Percentiles rank a stretch among this genome's conserved stretches.
These are phyloP conservation scores for Prunella vulgaris DNA, from an alignment of 257 asterid genomes.

Conservation along the genomic window DNA sequence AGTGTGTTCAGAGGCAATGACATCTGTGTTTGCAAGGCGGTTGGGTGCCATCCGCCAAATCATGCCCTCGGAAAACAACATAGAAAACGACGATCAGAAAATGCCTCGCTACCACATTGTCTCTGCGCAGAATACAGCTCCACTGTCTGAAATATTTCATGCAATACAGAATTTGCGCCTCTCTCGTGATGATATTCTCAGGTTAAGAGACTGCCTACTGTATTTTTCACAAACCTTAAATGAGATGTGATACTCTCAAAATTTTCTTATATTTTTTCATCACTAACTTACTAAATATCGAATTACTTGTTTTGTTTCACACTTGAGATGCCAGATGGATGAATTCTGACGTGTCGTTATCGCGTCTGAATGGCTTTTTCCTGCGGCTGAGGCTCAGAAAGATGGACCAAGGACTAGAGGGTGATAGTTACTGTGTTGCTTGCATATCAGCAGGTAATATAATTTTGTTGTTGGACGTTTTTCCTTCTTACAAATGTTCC, in stretches of 20 bases:
- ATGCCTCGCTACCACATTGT: slow-evolving; percentile 19
- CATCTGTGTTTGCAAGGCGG: slow-evolving; percentile 50
- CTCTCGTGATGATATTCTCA: slow-evolving; percentile 59
- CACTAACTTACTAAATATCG: neutral
- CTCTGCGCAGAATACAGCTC: slow-evolving; percentile 12
- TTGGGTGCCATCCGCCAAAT: slow-evolving; percentile 53
- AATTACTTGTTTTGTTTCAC: neutral
- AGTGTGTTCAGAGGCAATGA: slow-evolving; percentile 41
- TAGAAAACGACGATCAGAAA: neutral
- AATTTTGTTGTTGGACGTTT: neutral
- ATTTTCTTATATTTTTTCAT: neutral
- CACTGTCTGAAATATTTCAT: slow-evolving; percentile 33
- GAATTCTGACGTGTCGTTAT: slow-evolving; percentile 31
- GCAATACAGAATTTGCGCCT: slow-evolving; percentile 57
- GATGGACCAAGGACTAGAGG: slow-evolving; percentile 48
- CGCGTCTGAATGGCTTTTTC: slow-evolving; percentile 53
- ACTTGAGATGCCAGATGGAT: slow-evolving; percentile 40
- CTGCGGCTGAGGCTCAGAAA: slow-evolving; percentile 59
- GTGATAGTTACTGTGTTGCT: slow-evolving; percentile 59
- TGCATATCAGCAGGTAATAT: slow-evolving; percentile 34
- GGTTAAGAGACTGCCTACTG: slow-evolving; percentile 29
- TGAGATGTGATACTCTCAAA: too few species aligned
- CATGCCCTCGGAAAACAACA: slow-evolving; percentile 21
- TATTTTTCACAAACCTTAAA: too few species aligned
- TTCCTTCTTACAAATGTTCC: neutral